Evolutionary conservation across 2,329 filamentous ascomycete species (phyloP), one percentile per base, ranked within the genome.

Genomic region (Lachnellula hyalina): DNA sequence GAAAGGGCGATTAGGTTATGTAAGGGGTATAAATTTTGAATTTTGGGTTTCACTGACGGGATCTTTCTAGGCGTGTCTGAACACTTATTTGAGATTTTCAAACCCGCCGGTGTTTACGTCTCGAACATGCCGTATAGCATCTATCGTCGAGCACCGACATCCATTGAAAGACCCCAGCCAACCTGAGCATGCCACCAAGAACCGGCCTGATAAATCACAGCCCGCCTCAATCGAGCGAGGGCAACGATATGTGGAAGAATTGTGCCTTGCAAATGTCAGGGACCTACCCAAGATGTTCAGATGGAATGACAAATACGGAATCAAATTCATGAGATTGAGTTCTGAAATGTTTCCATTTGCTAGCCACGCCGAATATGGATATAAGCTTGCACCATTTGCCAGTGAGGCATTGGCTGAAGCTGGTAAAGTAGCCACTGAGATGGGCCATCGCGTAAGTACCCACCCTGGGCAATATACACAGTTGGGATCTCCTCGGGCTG

Each of bases 271-370:
- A 15, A 97, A 97, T 70, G 87, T 89, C 1, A 79, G 82, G 41
- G 93, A 97, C 64, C 83, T 96, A 34, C 74, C 80, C 54, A 96
- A 95, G 71, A 90, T 96, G 83, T 67, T 96, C 8, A 81, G 84
- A 1, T 97, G 93, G 93, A 96, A 97, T 67, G 86, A 95, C 61
- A 88, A 84, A 62, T 96, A 93, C 61, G 86, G 87, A 40, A 97
- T 97, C 72, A 92, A 85, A 63, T 96, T 97, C 70, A 83, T 97
- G 82, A 83, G 93, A 1, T 76, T 97, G 19, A 96, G 90, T 63
- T 96, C 90, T 52, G 93, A 96, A 64, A 96, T 96, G 89, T 97
- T 97, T 61, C 93, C 93, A 0, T 96, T 96, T 69, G 93, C 93
- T 1, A 95, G 89, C 61, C 93, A 97, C 66, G 80, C 82, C 23